Base-by-base conservation (phyloP, 208 protist genomes). In the Wallacemonas sp. region DNA sequence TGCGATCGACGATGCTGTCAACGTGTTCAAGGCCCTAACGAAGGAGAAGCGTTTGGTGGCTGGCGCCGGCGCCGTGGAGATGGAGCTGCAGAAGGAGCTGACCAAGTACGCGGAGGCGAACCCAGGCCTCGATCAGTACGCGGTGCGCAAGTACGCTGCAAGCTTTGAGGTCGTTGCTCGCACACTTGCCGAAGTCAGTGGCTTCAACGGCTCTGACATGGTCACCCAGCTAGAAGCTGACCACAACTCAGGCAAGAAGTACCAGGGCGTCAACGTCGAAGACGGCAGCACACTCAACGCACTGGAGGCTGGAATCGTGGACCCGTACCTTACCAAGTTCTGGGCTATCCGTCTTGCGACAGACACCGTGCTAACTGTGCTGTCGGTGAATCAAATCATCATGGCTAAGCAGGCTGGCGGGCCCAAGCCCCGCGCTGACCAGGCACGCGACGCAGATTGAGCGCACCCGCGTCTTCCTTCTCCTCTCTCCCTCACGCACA, bases 111-210 rank as follows among this genome's bases (percentile, higher is more conserved):
- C 90, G n/a, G 89, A 96, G 63, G 79, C 84, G 32, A 96, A 91
- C 64, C 87, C 91, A 24, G 98, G 97, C 53, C 84, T 99, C 21
- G 97, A 99, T 53, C 98, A 99, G 89, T 99, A 99, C 71, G 95
- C 98, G 17, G 98, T 99, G 75, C 91, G 97, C 63, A 97, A 98
- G 73, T 99, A 91, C 79, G 98, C 97, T 3, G 91, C 98, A 59
- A 97, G 97, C 52, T 97, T 99, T 36, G 97, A 98, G 79, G 92
- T 99, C 22, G 89, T 99, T 44, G 98, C 98, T 33, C 83, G 93
- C 38, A 99, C 98, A 1, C 83, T 99, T 15, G 97, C 99, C 1
- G 98, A 99, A 80, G 99, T 99, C 39, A 91, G 95, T 54, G 99
- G 99, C 57, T 91, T 97, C 53, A 96, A 98, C 62, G 87, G 91